Conservation (phyloP, 805 yeast species). For the Kodamaea sagamina region DNA sequence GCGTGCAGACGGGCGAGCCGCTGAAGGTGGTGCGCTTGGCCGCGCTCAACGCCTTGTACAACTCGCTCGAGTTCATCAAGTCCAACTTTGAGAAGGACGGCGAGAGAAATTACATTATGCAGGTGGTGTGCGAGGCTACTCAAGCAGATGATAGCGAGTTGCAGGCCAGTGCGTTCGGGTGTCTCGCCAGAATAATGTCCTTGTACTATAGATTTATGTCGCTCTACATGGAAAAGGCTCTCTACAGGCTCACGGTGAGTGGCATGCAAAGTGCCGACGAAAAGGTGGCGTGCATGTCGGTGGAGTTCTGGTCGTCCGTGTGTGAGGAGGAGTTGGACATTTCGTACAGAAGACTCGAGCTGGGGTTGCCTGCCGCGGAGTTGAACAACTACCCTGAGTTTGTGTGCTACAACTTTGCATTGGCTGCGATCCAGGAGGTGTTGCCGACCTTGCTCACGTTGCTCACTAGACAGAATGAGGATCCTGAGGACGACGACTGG, state of each 20-base stretch:
- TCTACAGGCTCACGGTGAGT: slow-evolving; percentile 82
- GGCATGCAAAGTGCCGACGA: slow-evolving; percentile 89
- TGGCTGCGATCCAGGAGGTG: slow-evolving; percentile 79
- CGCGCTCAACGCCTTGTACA: slow-evolving; percentile 88
- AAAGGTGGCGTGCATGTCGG: slow-evolving; percentile 95
- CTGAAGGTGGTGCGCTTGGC: slow-evolving; percentile 76
- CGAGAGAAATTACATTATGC: slow-evolving; percentile 96
- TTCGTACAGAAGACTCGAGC: slow-evolving; percentile 65
- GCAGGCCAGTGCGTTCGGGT: slow-evolving; percentile 95
- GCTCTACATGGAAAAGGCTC: slow-evolving; percentile 95
- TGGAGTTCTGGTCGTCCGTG: slow-evolving; percentile 99
- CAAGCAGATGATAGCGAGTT: slow-evolving; percentile 79
- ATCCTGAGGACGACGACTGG: slow-evolving; percentile 96
- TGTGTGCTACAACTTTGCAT: slow-evolving; percentile 75
- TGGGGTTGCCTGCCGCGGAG: slow-evolving; percentile 42
- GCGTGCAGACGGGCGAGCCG: slow-evolving; percentile 84
- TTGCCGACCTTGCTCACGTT: slow-evolving; percentile 81
- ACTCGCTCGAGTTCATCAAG: slow-evolving; percentile 86
- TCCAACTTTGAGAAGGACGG: slow-evolving; percentile 89
- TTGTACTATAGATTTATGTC: slow-evolving; percentile 88
- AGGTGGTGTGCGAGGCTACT: slow-evolving; percentile 98
- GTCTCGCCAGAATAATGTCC: slow-evolving; percentile 88
- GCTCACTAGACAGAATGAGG: slow-evolving; percentile 87
- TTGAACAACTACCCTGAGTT: slow-evolving; percentile 42
- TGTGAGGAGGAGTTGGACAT: slow-evolving; percentile 95